Evolutionary conservation across 192 early-diverging fungal species (phyloP), one percentile per base, ranked within the genome.

Genomic region (Ambispora gerdemannii): DNA sequence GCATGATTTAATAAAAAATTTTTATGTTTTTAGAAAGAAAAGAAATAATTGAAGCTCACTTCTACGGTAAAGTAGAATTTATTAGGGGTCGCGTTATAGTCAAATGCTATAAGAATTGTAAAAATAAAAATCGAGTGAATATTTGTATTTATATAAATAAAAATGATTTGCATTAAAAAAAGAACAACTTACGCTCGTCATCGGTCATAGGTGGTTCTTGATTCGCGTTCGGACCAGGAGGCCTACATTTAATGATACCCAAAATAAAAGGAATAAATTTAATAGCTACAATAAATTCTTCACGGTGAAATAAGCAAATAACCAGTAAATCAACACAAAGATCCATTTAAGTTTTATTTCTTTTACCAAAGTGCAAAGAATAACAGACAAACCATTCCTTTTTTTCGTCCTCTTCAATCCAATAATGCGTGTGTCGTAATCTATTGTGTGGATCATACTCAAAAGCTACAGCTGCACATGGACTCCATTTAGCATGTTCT

Each of bases 371-470:
- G 4, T 62, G 17, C 32, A 25, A 30, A 10, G n/a, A 4, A n/a
- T 19, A 31, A 38, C 24, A 31, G 1, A 81, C 63, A 24, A 83
- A 89, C 95, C 95, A 97, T 81, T 98, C 95, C 43, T 81, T 78
- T 65, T 89, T 87, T 24, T 86, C 81, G 50, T 88, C 83, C 76
- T 94, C 89, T 71, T 98, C 96, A 74, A 89, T 84, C 96, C 96
- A 98, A 74, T 94, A 96, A 25, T 87, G 84, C 27, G 95, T 89
- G 64, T 98, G 95, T 43, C 91, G 77, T 51, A 98, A 74, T 63
- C 87, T 90, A 82, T 98, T 98, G 79, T 96, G 89, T 52, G 96
- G 96, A 71, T 98, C 96, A 66, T 98, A 98, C 64, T 98, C 96
- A 75, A 98, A 97, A 3, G 88, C 84, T 13, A 97, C 85, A 7